Percentiles rank a stretch among this genome's conserved stretches.
phyloP scores from a whole-genome alignment of 805 yeast species.

The Clavispora carvajalis region DNA sequence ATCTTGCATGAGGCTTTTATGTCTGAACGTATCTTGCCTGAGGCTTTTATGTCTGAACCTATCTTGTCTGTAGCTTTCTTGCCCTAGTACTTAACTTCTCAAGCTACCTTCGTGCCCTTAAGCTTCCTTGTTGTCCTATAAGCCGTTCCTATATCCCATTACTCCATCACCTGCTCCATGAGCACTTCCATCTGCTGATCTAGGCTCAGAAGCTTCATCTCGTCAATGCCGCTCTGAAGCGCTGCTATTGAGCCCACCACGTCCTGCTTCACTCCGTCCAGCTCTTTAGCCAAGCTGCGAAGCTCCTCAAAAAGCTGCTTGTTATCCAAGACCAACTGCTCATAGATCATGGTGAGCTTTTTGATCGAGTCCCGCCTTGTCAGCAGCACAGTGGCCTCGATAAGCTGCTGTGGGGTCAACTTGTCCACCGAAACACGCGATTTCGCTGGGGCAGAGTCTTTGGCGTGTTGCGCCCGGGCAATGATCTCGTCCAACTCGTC shows the following conservation, averaged over 20 bases:
- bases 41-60: too few species aligned
- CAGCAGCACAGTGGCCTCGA: slow-evolving; percentile 24
- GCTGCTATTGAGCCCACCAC: slow-evolving; percentile 15
- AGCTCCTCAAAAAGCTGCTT: slow-evolving; percentile 22
- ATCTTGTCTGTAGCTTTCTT: too few species aligned
- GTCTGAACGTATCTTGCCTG: too few species aligned
- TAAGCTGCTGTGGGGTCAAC: slow-evolving; percentile 26
- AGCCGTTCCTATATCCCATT: neutral
- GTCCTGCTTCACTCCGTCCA: slow-evolving; percentile 17
- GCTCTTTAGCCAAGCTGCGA: slow-evolving; percentile 15
- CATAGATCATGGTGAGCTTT: slow-evolving; percentile 29
- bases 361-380: slow-evolving; percentile 20
- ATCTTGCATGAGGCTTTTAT: too few species aligned
- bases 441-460: slow-evolving; percentile 9
- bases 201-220: slow-evolving; percentile 15
- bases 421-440: slow-evolving; percentile 24
- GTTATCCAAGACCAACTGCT: slow-evolving; percentile 34
- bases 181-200: slow-evolving; percentile 20
- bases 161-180: slow-evolving; percentile 9
- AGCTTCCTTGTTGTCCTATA: too few species aligned
- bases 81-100: too few species aligned
- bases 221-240: slow-evolving; percentile 13
- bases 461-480: slow-evolving; percentile 33
- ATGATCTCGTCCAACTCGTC: slow-evolving; percentile 46
- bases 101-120: too few species aligned